Conservation (phyloP, 2,329 filamentous ascomycete genomes). For the Madurella mycetomatis region DNA sequence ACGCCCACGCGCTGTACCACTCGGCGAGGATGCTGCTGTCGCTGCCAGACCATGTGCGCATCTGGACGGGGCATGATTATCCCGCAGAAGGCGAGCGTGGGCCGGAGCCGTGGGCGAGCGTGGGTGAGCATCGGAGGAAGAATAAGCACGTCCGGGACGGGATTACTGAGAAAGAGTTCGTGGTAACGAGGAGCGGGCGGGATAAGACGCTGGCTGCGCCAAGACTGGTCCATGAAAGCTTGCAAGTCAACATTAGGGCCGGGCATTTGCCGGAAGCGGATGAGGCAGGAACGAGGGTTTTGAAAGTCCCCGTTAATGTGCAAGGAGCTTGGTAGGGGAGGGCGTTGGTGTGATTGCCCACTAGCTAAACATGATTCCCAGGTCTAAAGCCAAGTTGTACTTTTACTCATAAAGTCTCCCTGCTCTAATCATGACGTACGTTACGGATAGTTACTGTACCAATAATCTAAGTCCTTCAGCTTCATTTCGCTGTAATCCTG, state of each 20-base stretch:
- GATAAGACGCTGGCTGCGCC: slow-evolving; percentile 42
- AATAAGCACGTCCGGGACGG: slow-evolving; percentile 48
- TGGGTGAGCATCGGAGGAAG: slow-evolving; percentile 40
- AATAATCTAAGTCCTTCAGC: too few species aligned
- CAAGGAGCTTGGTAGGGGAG: background rate
- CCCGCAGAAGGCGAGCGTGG: slow-evolving; percentile 34
- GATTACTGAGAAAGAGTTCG: slow-evolving; percentile 40
- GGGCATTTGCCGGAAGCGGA: slow-evolving; percentile 39
- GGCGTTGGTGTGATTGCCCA: too few species aligned
- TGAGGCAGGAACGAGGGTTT: slow-evolving; percentile 29
- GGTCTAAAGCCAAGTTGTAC: too few species aligned
- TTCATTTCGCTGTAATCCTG: too few species aligned
- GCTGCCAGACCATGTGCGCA: slow-evolving; percentile 40
- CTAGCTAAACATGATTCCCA: too few species aligned
- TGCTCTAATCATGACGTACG: too few species aligned
- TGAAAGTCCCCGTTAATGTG: slow-evolving; percentile 36
- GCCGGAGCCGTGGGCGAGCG: slow-evolving; percentile 40
- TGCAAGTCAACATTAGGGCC: slow-evolving; percentile 51
- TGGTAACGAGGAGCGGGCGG: slow-evolving; percentile 39
- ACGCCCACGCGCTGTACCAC: slow-evolving; percentile 39
- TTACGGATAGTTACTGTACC: too few species aligned
- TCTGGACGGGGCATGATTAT: slow-evolving; percentile 56
- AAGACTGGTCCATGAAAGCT: slow-evolving; percentile 44
- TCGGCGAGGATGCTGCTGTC: slow-evolving; percentile 41
- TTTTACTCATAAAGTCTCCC: too few species aligned